These are phyloP conservation scores for Postia placenta DNA, from an alignment of 768 basidiomycete genomes.

Conservation along the genomic window DNA sequence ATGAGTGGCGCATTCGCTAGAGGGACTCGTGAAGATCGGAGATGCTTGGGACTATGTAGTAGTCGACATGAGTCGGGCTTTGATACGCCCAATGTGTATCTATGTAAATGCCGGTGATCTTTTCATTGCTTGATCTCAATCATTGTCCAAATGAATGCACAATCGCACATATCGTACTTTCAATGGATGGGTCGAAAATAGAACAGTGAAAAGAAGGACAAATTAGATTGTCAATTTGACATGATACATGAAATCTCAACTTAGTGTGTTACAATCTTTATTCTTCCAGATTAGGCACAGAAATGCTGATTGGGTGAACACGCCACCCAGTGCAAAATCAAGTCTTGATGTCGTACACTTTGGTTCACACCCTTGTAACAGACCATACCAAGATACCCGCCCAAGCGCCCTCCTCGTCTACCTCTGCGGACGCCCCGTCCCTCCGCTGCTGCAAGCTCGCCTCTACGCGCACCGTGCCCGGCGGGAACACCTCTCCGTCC, in stretches of 20 bases:
- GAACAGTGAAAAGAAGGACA: background rate
- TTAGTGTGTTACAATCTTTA: background rate
- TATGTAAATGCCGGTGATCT: background rate
- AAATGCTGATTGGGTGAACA: no score
- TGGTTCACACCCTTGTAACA: conserved; percentile 18
- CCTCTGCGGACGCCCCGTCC: background rate
- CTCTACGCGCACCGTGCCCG: conserved; percentile 27
- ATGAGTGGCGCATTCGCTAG: no score
- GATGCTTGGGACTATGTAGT: background rate
- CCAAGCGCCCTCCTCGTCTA: conserved; percentile 8
- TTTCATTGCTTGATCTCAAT: background rate
- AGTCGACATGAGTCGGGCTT: background rate
- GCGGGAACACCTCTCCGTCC: conserved; percentile 28
- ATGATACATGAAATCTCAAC: background rate
- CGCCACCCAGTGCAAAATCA: no score
- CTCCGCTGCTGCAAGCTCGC: conserved; percentile 8
- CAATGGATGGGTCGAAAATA: background rate
- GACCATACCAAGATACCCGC: conserved; percentile 18
- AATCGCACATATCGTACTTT: no score
- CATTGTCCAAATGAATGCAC: no score
- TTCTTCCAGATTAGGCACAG: no score
- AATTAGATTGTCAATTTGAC: background rate
- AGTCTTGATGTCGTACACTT: no score
- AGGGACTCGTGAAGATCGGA: background rate
- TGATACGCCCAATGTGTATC: background rate